A percentile compares a stretch with the other conserved stretches of the same genome.
Evolutionary conservation across 805 yeast genomes (phyloP).

Genomic region (Ascoidea rubescens): DNA sequence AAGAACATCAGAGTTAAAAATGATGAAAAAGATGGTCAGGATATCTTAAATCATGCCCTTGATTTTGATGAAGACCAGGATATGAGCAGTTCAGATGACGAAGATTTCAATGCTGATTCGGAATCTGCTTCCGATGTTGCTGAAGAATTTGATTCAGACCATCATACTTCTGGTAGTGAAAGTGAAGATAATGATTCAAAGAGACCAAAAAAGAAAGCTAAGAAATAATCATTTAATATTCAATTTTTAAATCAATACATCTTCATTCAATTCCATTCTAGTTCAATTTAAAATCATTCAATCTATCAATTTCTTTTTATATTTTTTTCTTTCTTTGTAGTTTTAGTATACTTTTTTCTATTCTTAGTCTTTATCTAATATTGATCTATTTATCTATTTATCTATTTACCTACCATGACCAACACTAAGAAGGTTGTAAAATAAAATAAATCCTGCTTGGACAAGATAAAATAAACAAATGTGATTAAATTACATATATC

Average conservation of each 20-base stretch:
- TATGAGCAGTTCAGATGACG: constrained; percentile 63
- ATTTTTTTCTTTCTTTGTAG: too few species aligned
- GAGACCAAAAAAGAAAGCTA: constrained; percentile 9
- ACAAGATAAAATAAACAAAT: too few species aligned
- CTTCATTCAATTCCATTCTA: not conserved
- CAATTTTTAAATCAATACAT: not conserved
- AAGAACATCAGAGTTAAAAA: constrained; percentile 74
- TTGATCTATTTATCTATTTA: too few species aligned
- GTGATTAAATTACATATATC: too few species aligned
- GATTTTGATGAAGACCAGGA: constrained; percentile 41
- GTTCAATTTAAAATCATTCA: not conserved
- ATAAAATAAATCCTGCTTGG: too few species aligned
- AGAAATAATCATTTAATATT: not conserved
- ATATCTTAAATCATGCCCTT: constrained; percentile 63
- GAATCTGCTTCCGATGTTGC: constrained; percentile 9
- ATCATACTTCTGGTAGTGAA: constrained; percentile 1
- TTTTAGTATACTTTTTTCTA: too few species aligned
- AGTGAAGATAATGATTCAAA: not conserved
- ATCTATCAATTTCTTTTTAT: too few species aligned
- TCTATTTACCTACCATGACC: too few species aligned
- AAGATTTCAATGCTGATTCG: constrained; percentile 47
- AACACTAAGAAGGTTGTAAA: too few species aligned
- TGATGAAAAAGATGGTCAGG: constrained; percentile 81
- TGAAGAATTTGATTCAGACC: constrained; percentile 9
- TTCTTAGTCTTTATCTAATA: too few species aligned